A percentile compares a stretch with the other conserved stretches of the same genome.
These are phyloP conservation scores for Pleomassaria siparia DNA, from an alignment of 2,329 filamentous ascomycete species.

Conservation along the genomic window DNA sequence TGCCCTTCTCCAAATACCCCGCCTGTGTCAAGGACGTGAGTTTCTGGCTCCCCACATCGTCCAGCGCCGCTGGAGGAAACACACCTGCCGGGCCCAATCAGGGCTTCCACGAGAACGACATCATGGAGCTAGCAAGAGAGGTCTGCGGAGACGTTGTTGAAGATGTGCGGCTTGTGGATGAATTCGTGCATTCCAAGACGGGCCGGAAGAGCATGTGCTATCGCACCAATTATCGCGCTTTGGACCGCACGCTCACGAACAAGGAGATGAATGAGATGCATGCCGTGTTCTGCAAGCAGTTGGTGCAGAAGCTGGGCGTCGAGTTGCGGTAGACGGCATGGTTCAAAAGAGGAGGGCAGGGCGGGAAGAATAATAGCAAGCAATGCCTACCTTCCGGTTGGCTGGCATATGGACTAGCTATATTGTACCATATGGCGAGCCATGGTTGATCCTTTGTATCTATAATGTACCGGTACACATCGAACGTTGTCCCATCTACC, in stretches of 20 bases:
- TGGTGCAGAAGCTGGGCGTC: conserved; percentile 74
- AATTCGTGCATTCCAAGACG: conserved; percentile 86
- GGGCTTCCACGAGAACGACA: conserved; percentile 86
- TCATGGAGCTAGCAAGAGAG: conserved; percentile 92
- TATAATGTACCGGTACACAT: conserved; percentile 6
- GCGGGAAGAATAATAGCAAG: neutral
- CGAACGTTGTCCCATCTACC: neutral
- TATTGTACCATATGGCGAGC: conserved; percentile 21
- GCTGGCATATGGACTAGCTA: neutral
- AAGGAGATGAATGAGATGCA: conserved; percentile 78
- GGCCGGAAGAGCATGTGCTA: conserved; percentile 85
- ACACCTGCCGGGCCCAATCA: neutral
- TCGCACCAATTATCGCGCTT: conserved; percentile 87
- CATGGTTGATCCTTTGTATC: conserved; percentile 7
- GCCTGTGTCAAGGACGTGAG: conserved; percentile 89
- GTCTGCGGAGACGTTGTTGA: conserved; percentile 83
- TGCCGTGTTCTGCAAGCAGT: conserved; percentile 61
- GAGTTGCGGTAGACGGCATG: conserved; percentile 64
- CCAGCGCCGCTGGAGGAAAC: conserved; percentile 31
- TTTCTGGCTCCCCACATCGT: conserved; percentile 70
- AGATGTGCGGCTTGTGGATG: conserved; percentile 80
- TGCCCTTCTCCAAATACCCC: conserved; percentile 89
- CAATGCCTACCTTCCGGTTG: neutral
- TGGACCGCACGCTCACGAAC: conserved; percentile 88
- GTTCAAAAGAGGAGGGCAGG: neutral